Evolutionary conservation across 306 rosid genomes (phyloP).

Genomic region (Betula pendula): DNA sequence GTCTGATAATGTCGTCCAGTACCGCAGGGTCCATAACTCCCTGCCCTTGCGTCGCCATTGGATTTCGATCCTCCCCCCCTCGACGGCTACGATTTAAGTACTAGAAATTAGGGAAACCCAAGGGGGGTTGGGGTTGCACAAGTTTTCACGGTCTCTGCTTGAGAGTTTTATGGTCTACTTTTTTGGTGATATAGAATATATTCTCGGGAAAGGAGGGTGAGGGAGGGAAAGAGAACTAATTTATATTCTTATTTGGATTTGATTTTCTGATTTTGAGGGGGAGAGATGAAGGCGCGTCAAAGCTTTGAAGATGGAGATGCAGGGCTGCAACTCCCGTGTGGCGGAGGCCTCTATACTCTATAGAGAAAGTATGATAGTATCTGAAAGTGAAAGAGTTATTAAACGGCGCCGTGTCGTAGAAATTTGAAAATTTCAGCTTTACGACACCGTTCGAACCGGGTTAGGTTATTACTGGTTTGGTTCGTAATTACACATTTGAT

Average conservation of each 20-base stretch:
- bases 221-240: neutral
- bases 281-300: conserved; percentile 12
- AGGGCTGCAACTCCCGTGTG: conserved; percentile 26
- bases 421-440: neutral
- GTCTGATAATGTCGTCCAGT: conserved; percentile 82
- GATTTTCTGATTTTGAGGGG: neutral
- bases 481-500: too few relatives aligned
- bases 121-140: neutral
- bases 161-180: neutral
- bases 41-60: conserved; percentile 63
- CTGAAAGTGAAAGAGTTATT: neutral
- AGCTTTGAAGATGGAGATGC: conserved; percentile 4
- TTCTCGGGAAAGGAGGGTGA: conserved; percentile 6
- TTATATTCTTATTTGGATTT: neutral
- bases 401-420: conserved; percentile 5
- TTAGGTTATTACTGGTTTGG: neutral
- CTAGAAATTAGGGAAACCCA: conserved; percentile 18
- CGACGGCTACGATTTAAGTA: conserved; percentile 16
- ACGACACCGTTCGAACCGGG: neutral
- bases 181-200: neutral
- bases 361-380: neutral
- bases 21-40: conserved; percentile 66
- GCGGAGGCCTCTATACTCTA: neutral
- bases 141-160: neutral
- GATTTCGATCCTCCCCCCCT: conserved; percentile 22